Conservation (phyloP, 1,139 yeast genomes). For the Suhomyces anneliseae region DNA sequence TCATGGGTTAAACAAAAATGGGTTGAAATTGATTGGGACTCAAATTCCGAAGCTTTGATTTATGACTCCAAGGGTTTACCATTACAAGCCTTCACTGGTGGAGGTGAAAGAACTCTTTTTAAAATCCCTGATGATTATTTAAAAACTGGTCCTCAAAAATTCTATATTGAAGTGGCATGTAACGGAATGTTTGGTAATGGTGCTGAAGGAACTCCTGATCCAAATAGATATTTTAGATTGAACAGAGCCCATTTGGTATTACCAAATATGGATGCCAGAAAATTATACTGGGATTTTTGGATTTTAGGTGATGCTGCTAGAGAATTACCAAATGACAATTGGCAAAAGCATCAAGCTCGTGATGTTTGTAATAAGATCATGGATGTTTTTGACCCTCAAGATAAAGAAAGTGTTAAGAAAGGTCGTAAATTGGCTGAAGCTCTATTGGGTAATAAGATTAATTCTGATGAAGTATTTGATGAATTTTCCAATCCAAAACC, state of each 20-base stretch:
- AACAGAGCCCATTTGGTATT: constrained; percentile 73
- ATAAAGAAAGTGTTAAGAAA: constrained; percentile 45
- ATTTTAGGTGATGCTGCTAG: constrained; percentile 88
- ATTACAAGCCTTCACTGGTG: constrained; percentile 83
- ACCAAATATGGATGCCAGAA: constrained; percentile 80
- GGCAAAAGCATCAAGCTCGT: constrained; percentile 86
- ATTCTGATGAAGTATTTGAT: constrained; percentile 62
- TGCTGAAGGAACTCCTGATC: constrained; percentile 58
- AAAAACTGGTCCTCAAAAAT: constrained; percentile 45
- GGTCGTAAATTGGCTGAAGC: constrained; percentile 69
- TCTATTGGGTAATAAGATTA: constrained; percentile 63
- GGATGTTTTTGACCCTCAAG: constrained; percentile 71
- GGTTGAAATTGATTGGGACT: constrained; percentile 81
- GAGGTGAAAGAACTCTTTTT: constrained; percentile 76
- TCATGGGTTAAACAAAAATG: constrained; percentile 52
- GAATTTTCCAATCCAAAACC: constrained; percentile 19
- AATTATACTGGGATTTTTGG: constrained; percentile 79
- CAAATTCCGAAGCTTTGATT: constrained; percentile 81
- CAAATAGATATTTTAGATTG: constrained; percentile 69
- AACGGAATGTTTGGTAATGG: constrained; percentile 95
- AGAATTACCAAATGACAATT: constrained; percentile 68
- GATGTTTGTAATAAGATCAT: constrained; percentile 75
- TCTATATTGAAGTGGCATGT: constrained; percentile 87
- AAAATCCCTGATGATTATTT: constrained; percentile 57
- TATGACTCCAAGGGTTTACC: constrained; percentile 68